Base-by-base conservation (phyloP, 1,284 basidiomycete genomes). In the Ustilago hordei region DNA sequence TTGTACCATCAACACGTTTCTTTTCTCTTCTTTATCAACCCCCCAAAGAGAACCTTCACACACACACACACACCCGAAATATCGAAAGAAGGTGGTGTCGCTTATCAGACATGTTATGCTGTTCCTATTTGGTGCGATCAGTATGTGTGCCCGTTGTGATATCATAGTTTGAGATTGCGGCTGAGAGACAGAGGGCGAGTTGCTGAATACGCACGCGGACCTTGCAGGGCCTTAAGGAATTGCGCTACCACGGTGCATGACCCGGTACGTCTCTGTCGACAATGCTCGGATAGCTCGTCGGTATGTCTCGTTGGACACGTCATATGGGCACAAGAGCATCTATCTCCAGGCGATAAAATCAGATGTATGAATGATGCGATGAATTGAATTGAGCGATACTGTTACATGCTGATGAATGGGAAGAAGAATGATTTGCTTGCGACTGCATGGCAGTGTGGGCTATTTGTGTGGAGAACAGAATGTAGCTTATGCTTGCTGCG, bases 31-130 rank as follows among this genome's bases (percentile, higher is more conserved):
- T 55, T 53, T 45, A 62, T 54, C 32, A 28, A 32, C 48, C 31
- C 23, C 34, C 45, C 43, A 23, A 60, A 58, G 67, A 69, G n/a
- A 62, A 17, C 38, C 32, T 59, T 35, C 70, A 60, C 60, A 23
- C 50, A 55, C 62, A 41, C 70, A n/a, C n/a, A 23, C 23, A 28
- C 23, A 28, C 70, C 58, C 63, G 65, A 73, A 73, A 73, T 64
- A 70, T 75, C 73, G 73, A 75, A 70, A 75, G 73, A 75, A 75
- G 73, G 73, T 64, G 73, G 73, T 70, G 67, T 75, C 68, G 61
- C 50, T 70, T 28, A 38, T 38, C 47, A 53, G 55, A 65, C 55
- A 65, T 70, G 63, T 61, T 45, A 64, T 68, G 70, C 55, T 73
- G 60, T 73, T 64, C 47, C 48, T 48, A 52, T 57, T 15, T 13